These are phyloP conservation scores for Yamadazyma triangularis DNA, from an alignment of 1,139 yeast genomes.

Conservation along the genomic window DNA sequence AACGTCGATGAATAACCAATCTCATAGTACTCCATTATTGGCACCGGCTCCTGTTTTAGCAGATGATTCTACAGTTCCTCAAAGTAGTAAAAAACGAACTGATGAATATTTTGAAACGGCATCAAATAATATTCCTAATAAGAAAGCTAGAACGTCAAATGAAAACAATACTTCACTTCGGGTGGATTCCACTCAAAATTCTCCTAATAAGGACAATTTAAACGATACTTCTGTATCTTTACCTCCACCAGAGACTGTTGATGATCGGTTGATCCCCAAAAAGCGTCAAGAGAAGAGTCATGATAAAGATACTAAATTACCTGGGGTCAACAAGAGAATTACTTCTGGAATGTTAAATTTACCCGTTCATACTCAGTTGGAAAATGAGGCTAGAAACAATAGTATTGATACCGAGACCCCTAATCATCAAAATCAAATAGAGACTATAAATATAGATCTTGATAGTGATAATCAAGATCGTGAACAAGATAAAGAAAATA, in stretches of 20 bases:
- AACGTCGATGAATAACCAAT: constrained; percentile 1
- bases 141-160: constrained; percentile 4
- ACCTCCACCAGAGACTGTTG: constrained; percentile 30
- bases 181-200: not conserved
- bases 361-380: constrained; percentile 24
- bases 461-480: too few species aligned
- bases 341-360: constrained; percentile 62
- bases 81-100: constrained; percentile 18
- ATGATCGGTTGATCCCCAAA: constrained; percentile 22
- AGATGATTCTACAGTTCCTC: constrained; percentile 12
- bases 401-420: constrained; percentile 7
- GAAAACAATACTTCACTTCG: not conserved
- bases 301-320: constrained; percentile 5
- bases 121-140: constrained; percentile 24
- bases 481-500: too few species aligned
- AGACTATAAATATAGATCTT: constrained; percentile 3
- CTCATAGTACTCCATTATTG: constrained; percentile 19
- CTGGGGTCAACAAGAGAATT: constrained; percentile 31
- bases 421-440: too few species aligned
- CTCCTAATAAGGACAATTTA: constrained; percentile 3
- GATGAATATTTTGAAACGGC: constrained; percentile 25
- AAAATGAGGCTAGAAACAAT: constrained; percentile 12
- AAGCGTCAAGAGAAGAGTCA: constrained; percentile 10
- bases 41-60: constrained; percentile 20
- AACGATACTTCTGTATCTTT: constrained; percentile 17